These are phyloP conservation scores for Omphalotus guepiniiformis DNA, from an alignment of 768 basidiomycete species.

Conservation along the genomic window DNA sequence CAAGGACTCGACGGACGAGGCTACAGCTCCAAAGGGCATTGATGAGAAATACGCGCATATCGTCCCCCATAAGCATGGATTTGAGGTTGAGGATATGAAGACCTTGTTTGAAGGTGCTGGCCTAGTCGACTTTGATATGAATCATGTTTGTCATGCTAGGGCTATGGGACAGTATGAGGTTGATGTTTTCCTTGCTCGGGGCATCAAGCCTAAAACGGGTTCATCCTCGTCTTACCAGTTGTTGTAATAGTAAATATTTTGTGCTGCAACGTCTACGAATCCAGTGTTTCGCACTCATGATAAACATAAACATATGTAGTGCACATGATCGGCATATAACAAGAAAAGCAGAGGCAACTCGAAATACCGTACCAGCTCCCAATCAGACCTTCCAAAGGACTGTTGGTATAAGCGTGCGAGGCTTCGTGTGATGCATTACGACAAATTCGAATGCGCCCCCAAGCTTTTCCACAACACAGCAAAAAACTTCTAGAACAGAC, in stretches of 20 bases:
- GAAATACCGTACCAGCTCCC: constrained; percentile 69
- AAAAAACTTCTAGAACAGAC: constrained; percentile 71
- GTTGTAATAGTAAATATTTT: no score
- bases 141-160: constrained; percentile 26
- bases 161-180: constrained; percentile 26
- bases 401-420: constrained; percentile 99
- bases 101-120: constrained; percentile 50
- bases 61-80: constrained; percentile 53
- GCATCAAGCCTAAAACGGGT: constrained; percentile 40
- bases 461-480: constrained; percentile 13
- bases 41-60: constrained; percentile 33
- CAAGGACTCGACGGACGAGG: background rate
- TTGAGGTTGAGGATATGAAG: constrained; percentile 45
- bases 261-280: no score
- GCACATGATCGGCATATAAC: background rate
- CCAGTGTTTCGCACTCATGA: no score
- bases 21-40: constrained; percentile 19
- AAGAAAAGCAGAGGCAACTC: background rate
- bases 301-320: background rate
- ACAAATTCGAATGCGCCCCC: constrained; percentile 22
- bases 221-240: no score
- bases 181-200: constrained; percentile 55
- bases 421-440: constrained; percentile 91
- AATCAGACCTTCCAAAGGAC: constrained; percentile 75
- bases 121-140: constrained; percentile 40